Conservation (phyloP, 345 rosid species). For the Rhizophora mangle region DNA sequence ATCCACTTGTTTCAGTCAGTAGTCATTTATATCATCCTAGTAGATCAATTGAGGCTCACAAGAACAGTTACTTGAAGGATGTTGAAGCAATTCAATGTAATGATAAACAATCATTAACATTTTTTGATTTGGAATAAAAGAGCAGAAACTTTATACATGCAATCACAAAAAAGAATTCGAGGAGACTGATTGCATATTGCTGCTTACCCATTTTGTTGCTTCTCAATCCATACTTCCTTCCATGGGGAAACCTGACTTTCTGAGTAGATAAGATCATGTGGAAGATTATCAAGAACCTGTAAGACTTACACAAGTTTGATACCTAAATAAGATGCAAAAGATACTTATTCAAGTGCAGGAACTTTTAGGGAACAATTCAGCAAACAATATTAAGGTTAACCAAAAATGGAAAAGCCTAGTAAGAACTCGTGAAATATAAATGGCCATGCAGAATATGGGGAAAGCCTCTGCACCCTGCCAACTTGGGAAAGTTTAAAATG, state of each 20-base stretch:
- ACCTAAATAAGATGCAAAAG: background rate
- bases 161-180: slow-evolving; percentile 1
- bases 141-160: background rate
- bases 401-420: no score
- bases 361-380: no score
- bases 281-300: slow-evolving; percentile 98
- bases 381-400: no score
- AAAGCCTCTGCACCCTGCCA: no score
- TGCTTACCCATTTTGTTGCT: slow-evolving; percentile 57
- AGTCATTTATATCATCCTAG: background rate
- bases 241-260: slow-evolving; percentile 80
- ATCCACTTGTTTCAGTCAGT: no score
- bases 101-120: background rate
- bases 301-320: slow-evolving; percentile 10
- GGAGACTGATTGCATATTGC: slow-evolving; percentile 2
- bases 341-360: no score
- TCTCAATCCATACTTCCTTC: slow-evolving; percentile 93
- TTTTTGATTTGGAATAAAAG: background rate
- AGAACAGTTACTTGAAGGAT: background rate
- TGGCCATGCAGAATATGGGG: no score
- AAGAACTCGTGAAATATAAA: no score
- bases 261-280: slow-evolving; percentile 84
- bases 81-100: background rate
- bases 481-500: no score
- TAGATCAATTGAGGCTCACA: slow-evolving; percentile 2